phyloP scores from a whole-genome alignment of 2,329 filamentous ascomycete genomes.

The Ophiostoma quercus region DNA sequence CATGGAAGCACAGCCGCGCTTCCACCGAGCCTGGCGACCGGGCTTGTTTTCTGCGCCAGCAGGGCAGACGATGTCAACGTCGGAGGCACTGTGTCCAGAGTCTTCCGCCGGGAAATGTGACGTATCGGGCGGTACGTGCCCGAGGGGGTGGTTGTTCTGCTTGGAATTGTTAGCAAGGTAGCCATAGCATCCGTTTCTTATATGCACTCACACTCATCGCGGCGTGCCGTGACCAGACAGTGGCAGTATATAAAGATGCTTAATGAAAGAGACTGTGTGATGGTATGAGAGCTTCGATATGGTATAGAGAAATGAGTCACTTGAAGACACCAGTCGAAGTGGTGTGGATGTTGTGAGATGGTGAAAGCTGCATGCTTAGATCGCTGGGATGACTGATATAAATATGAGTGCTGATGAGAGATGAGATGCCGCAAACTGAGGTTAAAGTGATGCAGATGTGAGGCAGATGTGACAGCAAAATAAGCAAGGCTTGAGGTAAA shows the following conservation, averaged over 20 bases:
- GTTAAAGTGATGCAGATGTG: not conserved
- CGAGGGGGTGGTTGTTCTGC: not conserved
- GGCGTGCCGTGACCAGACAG: not conserved
- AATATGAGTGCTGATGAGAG: not conserved
- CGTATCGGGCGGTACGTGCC: not conserved
- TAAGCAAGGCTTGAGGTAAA: not conserved
- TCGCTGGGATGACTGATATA: not conserved
- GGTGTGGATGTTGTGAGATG: not conserved
- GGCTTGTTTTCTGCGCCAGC: constrained; percentile 23
- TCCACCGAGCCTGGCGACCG: not conserved
- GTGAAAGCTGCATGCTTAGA: not conserved
- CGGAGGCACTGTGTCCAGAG: not conserved
- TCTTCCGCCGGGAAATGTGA: not conserved
- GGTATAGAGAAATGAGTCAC: not conserved
- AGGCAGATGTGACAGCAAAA: not conserved
- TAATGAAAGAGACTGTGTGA: not conserved
- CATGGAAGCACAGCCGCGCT: constrained; percentile 19
- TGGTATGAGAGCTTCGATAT: too few species aligned
- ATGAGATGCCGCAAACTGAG: not conserved
- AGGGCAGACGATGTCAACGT: not conserved
- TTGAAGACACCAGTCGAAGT: not conserved
- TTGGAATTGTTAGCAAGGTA: not conserved
- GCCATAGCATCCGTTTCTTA: not conserved
- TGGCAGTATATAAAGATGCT: not conserved
- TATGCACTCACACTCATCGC: not conserved